A percentile compares a stretch with the other conserved stretches of the same genome.
Evolutionary conservation across 257 asterid genomes (phyloP).

Genomic region (Solanum pinnatisectum): DNA sequence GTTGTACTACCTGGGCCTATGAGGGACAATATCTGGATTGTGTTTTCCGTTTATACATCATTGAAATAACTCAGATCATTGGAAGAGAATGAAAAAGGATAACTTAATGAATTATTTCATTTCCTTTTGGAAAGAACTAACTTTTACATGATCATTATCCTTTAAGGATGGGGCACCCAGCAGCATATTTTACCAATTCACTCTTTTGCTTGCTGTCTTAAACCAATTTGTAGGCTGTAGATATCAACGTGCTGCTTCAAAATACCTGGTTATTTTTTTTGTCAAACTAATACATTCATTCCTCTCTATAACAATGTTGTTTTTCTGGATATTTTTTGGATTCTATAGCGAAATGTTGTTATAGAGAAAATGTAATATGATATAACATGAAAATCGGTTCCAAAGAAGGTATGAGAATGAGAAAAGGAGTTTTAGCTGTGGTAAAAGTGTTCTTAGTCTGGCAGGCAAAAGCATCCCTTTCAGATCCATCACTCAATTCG

Average conservation of each 20-base stretch:
- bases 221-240: neutral
- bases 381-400: neutral
- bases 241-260: neutral
- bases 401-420: neutral
- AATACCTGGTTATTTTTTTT: neutral
- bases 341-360: neutral
- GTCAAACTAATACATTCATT: neutral
- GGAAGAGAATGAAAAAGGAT: neutral
- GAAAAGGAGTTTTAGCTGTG: neutral
- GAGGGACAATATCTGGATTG: neutral
- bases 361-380: neutral
- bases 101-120: neutral
- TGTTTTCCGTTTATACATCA: neutral
- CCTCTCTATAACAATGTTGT: neutral
- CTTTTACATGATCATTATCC: neutral
- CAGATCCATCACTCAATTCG: neutral
- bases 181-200: neutral
- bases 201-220: neutral
- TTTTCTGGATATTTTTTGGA: neutral
- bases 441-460: neutral
- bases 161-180: neutral
- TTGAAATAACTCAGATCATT: neutral
- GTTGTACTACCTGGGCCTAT: neutral
- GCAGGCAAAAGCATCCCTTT: neutral
- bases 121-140: neutral